Evolutionary conservation across 768 basidiomycete genomes (phyloP).

Genomic region (Lactarius evosmus): DNA sequence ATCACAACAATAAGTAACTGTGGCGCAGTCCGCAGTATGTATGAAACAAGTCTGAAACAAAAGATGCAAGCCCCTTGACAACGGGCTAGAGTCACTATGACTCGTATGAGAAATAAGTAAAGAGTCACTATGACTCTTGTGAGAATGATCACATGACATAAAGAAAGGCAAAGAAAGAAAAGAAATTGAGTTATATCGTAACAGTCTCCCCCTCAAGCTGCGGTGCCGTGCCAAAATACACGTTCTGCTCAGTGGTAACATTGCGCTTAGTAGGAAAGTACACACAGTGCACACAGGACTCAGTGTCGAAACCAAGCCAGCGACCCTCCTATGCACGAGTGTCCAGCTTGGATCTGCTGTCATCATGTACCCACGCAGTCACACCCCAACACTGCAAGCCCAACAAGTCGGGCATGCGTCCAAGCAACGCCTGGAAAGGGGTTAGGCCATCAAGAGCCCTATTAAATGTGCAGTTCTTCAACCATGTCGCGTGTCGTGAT

Average conservation of each 20-base stretch:
- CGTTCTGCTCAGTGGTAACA: background rate
- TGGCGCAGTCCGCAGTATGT: too few species aligned
- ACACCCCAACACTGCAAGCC: constrained; percentile 1
- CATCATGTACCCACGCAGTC: background rate
- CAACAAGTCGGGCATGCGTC: constrained; percentile 19
- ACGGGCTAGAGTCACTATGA: too few species aligned
- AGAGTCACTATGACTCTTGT: too few species aligned
- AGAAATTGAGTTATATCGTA: too few species aligned
- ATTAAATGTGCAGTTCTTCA: constrained; percentile 38
- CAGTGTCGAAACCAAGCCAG: constrained; percentile 6
- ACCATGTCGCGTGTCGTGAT: too few species aligned
- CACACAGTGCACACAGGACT: background rate
- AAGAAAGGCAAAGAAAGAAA: too few species aligned
- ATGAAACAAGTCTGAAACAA: too few species aligned
- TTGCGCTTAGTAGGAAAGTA: constrained; percentile 2
- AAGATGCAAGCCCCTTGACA: too few species aligned
- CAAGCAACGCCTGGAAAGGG: constrained; percentile 26
- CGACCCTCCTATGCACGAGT: background rate
- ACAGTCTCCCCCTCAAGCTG: too few species aligned
- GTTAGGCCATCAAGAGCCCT: constrained; percentile 30
- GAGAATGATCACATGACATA: too few species aligned
- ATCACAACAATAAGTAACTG: too few species aligned
- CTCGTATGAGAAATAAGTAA: too few species aligned
- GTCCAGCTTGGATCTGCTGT: background rate
- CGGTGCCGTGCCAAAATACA: background rate